Conservation (phyloP, 1,139 yeast genomes). For the Saccharomyces hybrid region DNA sequence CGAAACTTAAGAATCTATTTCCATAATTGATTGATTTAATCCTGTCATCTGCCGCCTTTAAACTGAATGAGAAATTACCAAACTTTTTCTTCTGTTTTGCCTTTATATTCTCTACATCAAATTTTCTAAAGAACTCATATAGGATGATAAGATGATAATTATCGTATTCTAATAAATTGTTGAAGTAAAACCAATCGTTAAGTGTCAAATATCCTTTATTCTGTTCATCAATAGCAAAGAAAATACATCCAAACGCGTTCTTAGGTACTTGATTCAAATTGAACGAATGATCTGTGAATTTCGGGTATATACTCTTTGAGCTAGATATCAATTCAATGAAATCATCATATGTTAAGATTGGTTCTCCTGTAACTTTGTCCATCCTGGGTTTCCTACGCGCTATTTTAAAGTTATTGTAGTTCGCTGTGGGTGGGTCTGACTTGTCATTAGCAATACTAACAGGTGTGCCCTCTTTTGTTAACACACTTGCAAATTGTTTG, state of each 20-base stretch:
- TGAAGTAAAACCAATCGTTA: conserved; percentile 53
- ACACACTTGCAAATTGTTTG: conserved; percentile 28
- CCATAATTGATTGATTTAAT: conserved; percentile 34
- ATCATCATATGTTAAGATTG: conserved; percentile 30
- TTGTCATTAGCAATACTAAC: conserved; percentile 5
- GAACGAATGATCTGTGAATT: conserved; percentile 31
- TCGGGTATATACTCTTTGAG: conserved; percentile 28
- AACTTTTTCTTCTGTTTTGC: conserved; percentile 1
- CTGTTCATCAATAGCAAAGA: conserved; percentile 55
- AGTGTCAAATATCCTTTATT: conserved; percentile 55
- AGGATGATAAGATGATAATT: conserved; percentile 54
- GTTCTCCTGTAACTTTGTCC: conserved; percentile 20
- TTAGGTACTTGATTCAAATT: conserved; percentile 31
- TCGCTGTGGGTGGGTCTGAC: not conserved
- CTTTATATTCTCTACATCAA: conserved; percentile 24
- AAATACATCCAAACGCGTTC: conserved; percentile 43
- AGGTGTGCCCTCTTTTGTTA: conserved; percentile 10
- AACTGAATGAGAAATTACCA: not conserved
- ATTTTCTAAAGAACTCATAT: conserved; percentile 42
- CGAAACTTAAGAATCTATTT: conserved; percentile 35
- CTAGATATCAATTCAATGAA: conserved; percentile 32
- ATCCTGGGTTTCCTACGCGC: not conserved
- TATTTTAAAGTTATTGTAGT: not conserved
- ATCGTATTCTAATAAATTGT: conserved; percentile 44
- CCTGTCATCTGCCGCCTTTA: conserved; percentile 30